Conservation (phyloP, 2,329 filamentous ascomycete species). For the Aspergillus piperis region DNA sequence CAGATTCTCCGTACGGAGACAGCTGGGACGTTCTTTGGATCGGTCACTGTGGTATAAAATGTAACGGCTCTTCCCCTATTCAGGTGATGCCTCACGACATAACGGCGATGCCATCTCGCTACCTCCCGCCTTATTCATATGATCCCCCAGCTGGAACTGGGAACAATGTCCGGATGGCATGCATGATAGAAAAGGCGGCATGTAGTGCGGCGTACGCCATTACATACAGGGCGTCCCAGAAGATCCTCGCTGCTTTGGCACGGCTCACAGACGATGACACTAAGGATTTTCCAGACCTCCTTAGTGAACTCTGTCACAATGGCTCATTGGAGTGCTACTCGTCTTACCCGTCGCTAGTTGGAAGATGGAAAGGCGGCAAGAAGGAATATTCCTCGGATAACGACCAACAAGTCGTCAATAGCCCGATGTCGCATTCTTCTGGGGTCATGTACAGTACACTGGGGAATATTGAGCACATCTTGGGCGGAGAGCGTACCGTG, state of each 20-base stretch:
- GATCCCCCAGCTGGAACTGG: not conserved
- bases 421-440: not conserved
- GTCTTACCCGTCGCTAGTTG: not conserved
- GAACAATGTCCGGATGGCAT: not conserved
- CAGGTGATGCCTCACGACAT: not conserved
- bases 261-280: not conserved
- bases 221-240: not conserved
- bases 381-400: not conserved
- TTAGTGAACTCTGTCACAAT: not conserved
- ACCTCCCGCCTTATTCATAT: not conserved
- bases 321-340: not conserved
- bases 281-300: not conserved
- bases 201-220: not conserved
- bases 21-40: not conserved
- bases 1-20: not conserved
- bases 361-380: not conserved
- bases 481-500: not conserved
- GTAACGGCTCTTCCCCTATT: not conserved
- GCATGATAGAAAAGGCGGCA: not conserved
- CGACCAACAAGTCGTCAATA: not conserved
- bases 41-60: not conserved
- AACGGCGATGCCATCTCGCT: not conserved
- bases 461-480: not conserved
- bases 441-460: not conserved
- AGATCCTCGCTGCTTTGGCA: not conserved